These are phyloP conservation scores for Clonostachys solani DNA, from an alignment of 2,329 filamentous ascomycete species.

Conservation along the genomic window DNA sequence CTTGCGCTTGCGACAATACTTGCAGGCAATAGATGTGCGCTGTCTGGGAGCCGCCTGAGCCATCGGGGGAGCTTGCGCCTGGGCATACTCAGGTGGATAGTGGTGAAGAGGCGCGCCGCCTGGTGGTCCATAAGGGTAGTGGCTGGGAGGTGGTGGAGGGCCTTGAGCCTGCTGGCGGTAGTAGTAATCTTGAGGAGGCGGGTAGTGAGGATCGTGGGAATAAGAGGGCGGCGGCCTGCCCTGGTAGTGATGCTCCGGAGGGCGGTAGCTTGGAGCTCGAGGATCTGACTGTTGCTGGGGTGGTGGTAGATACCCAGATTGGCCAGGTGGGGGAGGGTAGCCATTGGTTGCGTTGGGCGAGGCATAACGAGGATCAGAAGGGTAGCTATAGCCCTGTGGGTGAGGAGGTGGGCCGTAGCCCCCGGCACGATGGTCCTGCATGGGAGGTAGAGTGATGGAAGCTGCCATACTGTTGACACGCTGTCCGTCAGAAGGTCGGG, in stretches of 20 bases:
- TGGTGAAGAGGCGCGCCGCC: constrained; percentile 12
- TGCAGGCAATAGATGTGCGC: constrained; percentile 55
- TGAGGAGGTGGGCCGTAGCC: constrained; percentile 23
- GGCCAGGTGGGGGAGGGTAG: constrained; percentile 31
- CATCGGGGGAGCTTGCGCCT: constrained; percentile 28
- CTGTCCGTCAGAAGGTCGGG: constrained; percentile 26
- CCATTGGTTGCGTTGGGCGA: constrained; percentile 41
- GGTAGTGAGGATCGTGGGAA: constrained; percentile 26
- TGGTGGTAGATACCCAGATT: constrained; percentile 27
- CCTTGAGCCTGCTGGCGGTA: constrained; percentile 21
- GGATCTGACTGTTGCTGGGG: constrained; percentile 28
- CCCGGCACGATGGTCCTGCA: constrained; percentile 37
- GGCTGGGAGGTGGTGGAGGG: constrained; percentile 16
- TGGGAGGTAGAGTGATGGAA: constrained; percentile 42
- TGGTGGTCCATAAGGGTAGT: constrained; percentile 8
- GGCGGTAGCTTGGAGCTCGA: constrained; percentile 27
- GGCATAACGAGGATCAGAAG: constrained; percentile 30
- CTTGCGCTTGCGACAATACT: constrained; percentile 59
- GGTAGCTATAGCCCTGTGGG: constrained; percentile 23
- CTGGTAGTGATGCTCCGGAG: constrained; percentile 32
- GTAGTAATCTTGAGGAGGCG: constrained; percentile 23
- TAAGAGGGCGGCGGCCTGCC: constrained; percentile 21
- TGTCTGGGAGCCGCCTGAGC: constrained; percentile 52
- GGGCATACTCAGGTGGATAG: constrained; percentile 23
- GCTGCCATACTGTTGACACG: constrained; percentile 33